These are phyloP conservation scores for Staphylotrichum tortipilum DNA, from an alignment of 495 filamentous ascomycete species.

Conservation along the genomic window DNA sequence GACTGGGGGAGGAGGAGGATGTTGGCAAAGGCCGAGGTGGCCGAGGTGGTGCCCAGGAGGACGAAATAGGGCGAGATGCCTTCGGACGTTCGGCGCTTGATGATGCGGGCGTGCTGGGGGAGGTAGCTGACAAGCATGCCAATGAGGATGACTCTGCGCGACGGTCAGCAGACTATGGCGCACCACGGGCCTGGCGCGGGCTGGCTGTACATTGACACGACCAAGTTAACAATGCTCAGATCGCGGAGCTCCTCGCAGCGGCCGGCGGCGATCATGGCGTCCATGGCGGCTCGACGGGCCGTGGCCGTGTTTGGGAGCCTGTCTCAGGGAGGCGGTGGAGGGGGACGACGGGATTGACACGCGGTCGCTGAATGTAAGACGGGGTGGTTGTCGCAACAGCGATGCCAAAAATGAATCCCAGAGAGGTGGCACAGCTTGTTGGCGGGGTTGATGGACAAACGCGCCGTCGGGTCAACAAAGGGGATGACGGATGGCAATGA, in stretches of 20 bases:
- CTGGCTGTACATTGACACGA: conserved; percentile 49
- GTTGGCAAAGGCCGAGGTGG: conserved; percentile 80
- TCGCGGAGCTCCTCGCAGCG: conserved; percentile 45
- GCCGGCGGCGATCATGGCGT: conserved; percentile 25
- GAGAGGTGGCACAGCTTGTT: too few species aligned
- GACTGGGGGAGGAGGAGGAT: conserved; percentile 76
- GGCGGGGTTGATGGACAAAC: too few species aligned
- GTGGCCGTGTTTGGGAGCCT: not conserved
- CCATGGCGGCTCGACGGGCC: conserved; percentile 25
- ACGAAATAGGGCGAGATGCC: conserved; percentile 93
- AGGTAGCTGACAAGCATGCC: conserved; percentile 92
- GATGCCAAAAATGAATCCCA: too few species aligned
- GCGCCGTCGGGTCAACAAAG: too few species aligned
- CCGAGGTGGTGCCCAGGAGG: conserved; percentile 80
- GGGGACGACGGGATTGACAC: not conserved
- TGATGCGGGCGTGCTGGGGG: conserved; percentile 89
- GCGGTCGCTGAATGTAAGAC: too few species aligned
- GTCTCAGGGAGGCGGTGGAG: not conserved
- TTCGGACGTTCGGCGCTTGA: conserved; percentile 76
- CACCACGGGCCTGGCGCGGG: not conserved
- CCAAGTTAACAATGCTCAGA: conserved; percentile 50
- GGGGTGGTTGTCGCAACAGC: too few species aligned
- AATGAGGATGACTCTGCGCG: conserved; percentile 65
- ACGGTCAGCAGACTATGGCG: conserved; percentile 11
- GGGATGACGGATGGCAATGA: too few species aligned